Evolutionary conservation across 805 yeast genomes (phyloP), one percentile per base, ranked within the genome.

Genomic region (Yarrowia sp.): DNA sequence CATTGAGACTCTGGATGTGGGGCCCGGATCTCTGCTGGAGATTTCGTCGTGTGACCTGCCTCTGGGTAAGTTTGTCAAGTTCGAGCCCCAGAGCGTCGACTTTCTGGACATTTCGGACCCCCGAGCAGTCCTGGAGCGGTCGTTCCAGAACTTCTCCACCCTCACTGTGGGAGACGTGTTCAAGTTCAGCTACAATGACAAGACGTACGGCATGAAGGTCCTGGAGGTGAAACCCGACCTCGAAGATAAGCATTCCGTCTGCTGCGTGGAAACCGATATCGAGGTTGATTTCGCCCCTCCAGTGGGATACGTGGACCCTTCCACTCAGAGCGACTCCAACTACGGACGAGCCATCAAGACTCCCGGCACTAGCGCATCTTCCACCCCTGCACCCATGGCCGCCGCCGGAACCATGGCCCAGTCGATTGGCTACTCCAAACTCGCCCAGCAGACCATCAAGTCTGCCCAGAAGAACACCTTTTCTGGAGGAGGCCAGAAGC

Each of bases 241-340:
- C 1, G 73, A 77, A 8, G 79, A 81, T 8, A 32, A 65, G 26
- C 80, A 84, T 42, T 90, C 97, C 70, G 89, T 94, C 14, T 94
- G 98, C 82, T 97, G 95, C 5, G 91, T 95, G 36, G 99, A 95
- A 77, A 95, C 99, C 0, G 99, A 95, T 80, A 82, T 95, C 71
- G 97, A 91, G 70, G 97, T 98, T 0, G 99, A 95, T 76, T 95
- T 95, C 81, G 98, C 98, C 1, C 97, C 99, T 2, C 99, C 99
- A 0, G 97, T 94, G 5, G 99, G 99, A 0, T 95, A 95, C 76
- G 97, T 91, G 19, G 98, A 94, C 76, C 97, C 97, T 1, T 92
- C 90, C 26, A 69, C 73, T 2, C 52, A 48, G 41, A 59, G 66
- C 10, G 66, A 46, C 38, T 63, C 67, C 48, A 63, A 63, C 56